phyloP scores from a whole-genome alignment of 148 eudicot genomes.

The Silene conica region DNA sequence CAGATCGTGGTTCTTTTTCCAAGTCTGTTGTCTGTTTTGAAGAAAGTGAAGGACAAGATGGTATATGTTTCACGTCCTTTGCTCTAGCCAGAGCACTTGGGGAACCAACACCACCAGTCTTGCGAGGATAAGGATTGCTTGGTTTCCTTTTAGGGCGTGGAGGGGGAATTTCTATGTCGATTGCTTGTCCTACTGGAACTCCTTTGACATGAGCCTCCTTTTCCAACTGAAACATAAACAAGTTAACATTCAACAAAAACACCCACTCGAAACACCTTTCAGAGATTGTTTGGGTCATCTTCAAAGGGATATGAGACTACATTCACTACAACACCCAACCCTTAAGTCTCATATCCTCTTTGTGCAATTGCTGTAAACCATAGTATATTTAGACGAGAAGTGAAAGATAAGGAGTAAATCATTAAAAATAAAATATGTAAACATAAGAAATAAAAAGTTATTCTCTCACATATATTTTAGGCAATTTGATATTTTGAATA shows the following conservation, averaged over 20 bases:
- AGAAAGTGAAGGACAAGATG: conserved; percentile 35
- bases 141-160: conserved; percentile 98
- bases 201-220: conserved; percentile 95
- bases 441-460: too few relatives aligned
- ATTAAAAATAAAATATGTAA: not conserved
- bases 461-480: too few relatives aligned
- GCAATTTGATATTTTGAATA: not conserved
- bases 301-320: not conserved
- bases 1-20: conserved; percentile 52
- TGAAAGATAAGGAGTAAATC: not conserved
- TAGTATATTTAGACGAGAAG: not conserved
- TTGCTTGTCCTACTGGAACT: conserved; percentile 62
- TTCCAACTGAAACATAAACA: conserved; percentile 62
- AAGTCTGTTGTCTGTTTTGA: conserved; percentile 39
- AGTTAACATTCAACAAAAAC: conserved; percentile 11
- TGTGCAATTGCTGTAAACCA: not conserved
- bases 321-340: not conserved
- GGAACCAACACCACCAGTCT: conserved; percentile 41
- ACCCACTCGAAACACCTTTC: not conserved
- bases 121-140: conserved; percentile 93
- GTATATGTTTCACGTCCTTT: conserved; percentile 46
- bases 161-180: conserved; percentile 91
- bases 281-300: not conserved
- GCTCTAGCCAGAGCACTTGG: conserved; percentile 37
- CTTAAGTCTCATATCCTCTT: not conserved